Base-by-base conservation (phyloP, 1,284 basidiomycete species). In the Ceratorhiza oryzae-sativae region DNA sequence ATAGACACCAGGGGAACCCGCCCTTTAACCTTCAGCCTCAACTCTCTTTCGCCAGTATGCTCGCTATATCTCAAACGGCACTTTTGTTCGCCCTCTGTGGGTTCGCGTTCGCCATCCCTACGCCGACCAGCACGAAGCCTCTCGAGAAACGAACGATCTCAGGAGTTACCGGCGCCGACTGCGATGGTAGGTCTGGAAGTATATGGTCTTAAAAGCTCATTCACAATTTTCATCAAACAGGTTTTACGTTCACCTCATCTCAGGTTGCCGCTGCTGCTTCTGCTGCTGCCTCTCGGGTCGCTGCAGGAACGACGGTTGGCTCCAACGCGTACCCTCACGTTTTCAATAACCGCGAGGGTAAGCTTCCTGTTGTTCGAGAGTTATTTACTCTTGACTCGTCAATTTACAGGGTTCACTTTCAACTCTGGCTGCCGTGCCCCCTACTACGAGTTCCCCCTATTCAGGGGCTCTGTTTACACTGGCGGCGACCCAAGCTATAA, bases 261-360 rank as follows among this genome's bases (percentile, higher is more conserved):
- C 67, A 70, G 34, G 55, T 70, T 41, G 39, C 53, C 55, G 67
- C 67, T 48, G 67, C 67, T 30, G 67, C 67, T 9, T 59, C 53
- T 45, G 67, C 53, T 15, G 53, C 67, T 23, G 53, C 41, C 9
- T 32, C 15, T 12, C 67, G 30, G n/a, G 53, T 70, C 27, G 39
- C 55, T 15, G n/a, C n/a, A 13, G 42, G 53, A 10, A 70, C 42
- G 8, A 45, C 41, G n/a, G 67, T 70, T 23, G 67, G 67, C 25
- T 32, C 5, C 18, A 70, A 59, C 45, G 13, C 20, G 10, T 70
- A 70, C 34, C 67, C 67, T 10, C 67, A 70, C 42, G 67, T 70
- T 13, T 59, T 70, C 30, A 59, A 70, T 32, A 70, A 70, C 55
- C 39, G 55, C 25, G 67, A 70, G 41, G 55, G 65, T 56, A 25